Conservation (phyloP, 169 alveolate species). For the Cryptosporidium tyzzeri region DNA sequence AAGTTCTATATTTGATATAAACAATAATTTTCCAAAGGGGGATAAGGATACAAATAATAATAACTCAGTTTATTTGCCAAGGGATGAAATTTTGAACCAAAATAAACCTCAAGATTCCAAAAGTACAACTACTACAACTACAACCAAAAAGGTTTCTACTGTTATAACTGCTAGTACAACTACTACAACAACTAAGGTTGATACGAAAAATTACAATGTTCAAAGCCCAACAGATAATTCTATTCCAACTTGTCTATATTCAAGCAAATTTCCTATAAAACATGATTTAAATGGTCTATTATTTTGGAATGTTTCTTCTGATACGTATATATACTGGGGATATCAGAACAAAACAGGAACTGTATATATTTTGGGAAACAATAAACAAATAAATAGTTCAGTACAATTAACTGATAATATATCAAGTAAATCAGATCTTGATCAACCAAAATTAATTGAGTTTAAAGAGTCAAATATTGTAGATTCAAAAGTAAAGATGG, state of each 20-base stretch:
- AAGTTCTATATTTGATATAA: constrained; percentile 5
- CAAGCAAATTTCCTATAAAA: constrained; percentile 31
- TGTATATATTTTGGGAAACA: background rate
- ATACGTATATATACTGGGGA: constrained; percentile 31
- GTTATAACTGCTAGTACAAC: background rate
- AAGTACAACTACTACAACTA: background rate
- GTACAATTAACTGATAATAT: background rate
- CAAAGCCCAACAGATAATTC: constrained; percentile 1
- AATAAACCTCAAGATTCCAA: background rate
- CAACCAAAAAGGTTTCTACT: background rate
- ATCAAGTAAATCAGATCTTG: background rate
- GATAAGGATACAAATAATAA: background rate
- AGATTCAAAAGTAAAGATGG: background rate
- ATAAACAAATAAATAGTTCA: background rate
- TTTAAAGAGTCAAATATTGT: background rate
- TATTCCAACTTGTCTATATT: constrained; percentile 41
- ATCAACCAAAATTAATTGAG: constrained; percentile 1
- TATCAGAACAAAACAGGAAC: constrained; percentile 3
- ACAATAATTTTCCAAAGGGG: background rate
- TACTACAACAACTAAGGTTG: background rate
- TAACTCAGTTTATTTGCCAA: background rate
- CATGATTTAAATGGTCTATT: constrained; percentile 11
- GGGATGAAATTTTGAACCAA: background rate
- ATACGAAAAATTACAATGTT: background rate
- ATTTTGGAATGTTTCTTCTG: constrained; percentile 59